Percentiles rank a stretch among this genome's conserved stretches.
Conservation (phyloP, 768 basidiomycete species). For the Phaeotremella fagi region DNA sequence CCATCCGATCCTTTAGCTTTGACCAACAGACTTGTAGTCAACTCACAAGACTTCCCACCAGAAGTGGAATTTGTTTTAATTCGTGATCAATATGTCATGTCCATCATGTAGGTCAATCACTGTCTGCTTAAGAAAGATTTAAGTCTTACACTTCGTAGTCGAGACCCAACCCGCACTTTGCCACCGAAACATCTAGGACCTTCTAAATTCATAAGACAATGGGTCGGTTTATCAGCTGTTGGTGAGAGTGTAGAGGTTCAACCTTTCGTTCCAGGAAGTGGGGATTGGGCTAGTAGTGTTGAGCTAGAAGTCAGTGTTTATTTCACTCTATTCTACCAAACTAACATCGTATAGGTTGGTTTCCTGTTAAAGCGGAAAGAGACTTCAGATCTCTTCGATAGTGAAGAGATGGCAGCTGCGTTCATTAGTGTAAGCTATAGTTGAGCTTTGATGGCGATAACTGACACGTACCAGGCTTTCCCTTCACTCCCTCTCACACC, state of each 20-base stretch:
- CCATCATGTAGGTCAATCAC: slow-evolving; percentile 58
- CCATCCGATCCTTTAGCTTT: slow-evolving; percentile 68
- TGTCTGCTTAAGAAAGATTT: not conserved
- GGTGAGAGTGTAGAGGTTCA: slow-evolving; percentile 75
- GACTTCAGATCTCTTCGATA: slow-evolving; percentile 64
- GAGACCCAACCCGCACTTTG: slow-evolving; percentile 71
- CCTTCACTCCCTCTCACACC: slow-evolving; percentile 64
- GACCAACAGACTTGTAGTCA: slow-evolving; percentile 73
- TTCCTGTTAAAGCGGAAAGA: slow-evolving; percentile 50
- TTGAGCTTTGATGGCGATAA: not conserved
- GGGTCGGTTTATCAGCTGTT: slow-evolving; percentile 74
- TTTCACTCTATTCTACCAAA: not conserved
- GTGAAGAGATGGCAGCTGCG: slow-evolving; percentile 74
- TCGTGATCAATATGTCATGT: slow-evolving; percentile 66
- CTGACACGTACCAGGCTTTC: slow-evolving; percentile 56
- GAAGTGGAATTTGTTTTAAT: slow-evolving; percentile 69
- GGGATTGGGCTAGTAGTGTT: slow-evolving; percentile 57
- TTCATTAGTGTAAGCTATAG: slow-evolving; percentile 54
- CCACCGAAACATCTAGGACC: slow-evolving; percentile 68
- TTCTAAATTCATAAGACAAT: slow-evolving; percentile 73
- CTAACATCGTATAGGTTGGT: slow-evolving; percentile 41
- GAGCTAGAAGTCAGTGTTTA: slow-evolving; percentile 62
- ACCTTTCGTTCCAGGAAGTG: slow-evolving; percentile 53
- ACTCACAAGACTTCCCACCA: slow-evolving; percentile 65
- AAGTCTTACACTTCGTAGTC: slow-evolving; percentile 52